Evolutionary conservation across 2,329 filamentous ascomycete species (phyloP).

Genomic region (Xylaria arbuscula): DNA sequence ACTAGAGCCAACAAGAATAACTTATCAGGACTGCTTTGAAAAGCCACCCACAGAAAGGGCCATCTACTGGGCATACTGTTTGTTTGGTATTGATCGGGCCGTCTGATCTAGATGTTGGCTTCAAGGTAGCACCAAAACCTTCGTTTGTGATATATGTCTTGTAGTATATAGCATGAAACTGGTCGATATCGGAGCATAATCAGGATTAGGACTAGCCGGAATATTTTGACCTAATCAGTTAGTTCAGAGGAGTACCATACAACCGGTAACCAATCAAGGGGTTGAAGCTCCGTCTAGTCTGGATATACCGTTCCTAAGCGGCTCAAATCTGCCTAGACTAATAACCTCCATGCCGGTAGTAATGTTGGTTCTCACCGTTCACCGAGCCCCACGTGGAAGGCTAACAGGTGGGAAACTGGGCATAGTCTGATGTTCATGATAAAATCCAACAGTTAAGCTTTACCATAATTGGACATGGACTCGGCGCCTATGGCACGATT

Average conservation of each 20-base stretch:
- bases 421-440: neutral
- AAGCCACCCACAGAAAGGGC: neutral
- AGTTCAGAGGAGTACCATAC: neutral
- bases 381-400: constrained; percentile 5
- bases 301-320: constrained; percentile 1
- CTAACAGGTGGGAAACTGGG: neutral
- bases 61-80: neutral
- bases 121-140: no score
- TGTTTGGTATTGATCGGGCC: neutral
- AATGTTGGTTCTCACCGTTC: constrained; percentile 6
- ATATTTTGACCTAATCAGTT: neutral
- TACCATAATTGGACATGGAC: neutral
- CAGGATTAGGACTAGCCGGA: neutral
- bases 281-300: neutral
- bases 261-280: constrained; percentile 11
- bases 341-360: neutral
- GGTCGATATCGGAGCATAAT: neutral
- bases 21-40: neutral
- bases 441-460: neutral
- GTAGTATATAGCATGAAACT: neutral
- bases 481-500: neutral
- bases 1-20: neutral
- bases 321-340: neutral
- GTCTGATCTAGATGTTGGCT: no score
- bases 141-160: no score